Percentiles rank a stretch among this genome's conserved stretches.
Conservation (phyloP, 2,329 filamentous ascomycete species). For the Colletotrichum sp. region DNA sequence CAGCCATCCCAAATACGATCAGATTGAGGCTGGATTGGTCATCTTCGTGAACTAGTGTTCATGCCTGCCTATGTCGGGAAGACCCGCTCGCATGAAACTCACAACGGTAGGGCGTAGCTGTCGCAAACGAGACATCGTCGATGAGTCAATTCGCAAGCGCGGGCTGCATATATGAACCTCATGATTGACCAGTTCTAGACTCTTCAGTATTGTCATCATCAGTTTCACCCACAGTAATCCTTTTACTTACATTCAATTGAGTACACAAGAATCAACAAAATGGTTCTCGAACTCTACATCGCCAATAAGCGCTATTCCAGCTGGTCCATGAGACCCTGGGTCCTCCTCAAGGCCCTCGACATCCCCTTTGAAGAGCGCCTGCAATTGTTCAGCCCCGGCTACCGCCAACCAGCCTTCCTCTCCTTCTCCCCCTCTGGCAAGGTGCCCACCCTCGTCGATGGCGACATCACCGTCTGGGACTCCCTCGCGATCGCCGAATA, state of each 20-base stretch:
- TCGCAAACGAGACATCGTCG: neutral
- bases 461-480: constrained; percentile 41
- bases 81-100: neutral
- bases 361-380: constrained; percentile 48
- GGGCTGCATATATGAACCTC: neutral
- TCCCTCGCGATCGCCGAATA: constrained; percentile 55
- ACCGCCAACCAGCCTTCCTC: constrained; percentile 37
- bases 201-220: neutral
- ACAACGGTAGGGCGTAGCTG: neutral
- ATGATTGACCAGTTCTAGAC: neutral
- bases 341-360: constrained; percentile 46
- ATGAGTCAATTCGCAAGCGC: neutral
- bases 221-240: accelerated
- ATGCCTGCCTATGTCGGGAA: neutral
- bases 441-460: constrained; percentile 45
- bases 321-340: constrained; percentile 52
- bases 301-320: constrained; percentile 51
- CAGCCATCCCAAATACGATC: neutral
- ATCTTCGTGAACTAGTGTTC: neutral
- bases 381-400: constrained; percentile 34
- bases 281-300: constrained; percentile 46
- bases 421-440: constrained; percentile 45
- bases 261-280: constrained; percentile 19
- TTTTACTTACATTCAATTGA: neutral
- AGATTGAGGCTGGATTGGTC: neutral